Evolutionary conservation across 169 alveolate species (phyloP).

Genomic region (Babesia ovata): DNA sequence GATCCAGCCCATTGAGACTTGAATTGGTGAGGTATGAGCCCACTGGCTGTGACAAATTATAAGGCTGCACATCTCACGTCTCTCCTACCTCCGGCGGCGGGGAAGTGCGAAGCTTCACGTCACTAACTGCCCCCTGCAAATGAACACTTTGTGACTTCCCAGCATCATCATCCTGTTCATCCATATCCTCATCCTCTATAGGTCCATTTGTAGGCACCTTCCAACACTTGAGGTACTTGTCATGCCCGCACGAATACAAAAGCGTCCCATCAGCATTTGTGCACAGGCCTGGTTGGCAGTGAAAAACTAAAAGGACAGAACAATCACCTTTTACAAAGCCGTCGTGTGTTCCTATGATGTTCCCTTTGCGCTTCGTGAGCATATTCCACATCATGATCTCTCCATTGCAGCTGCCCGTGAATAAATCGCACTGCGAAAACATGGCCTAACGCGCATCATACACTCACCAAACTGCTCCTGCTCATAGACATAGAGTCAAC

Average conservation of each 20-base stretch:
- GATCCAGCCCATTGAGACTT: constrained; percentile 87
- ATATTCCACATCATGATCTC: constrained; percentile 94
- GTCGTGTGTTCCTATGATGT: constrained; percentile 89
- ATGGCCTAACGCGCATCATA: constrained; percentile 13
- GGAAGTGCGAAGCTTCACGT: background rate
- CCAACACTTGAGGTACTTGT: constrained; percentile 85
- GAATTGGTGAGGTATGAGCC: constrained; percentile 32
- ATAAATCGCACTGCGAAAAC: constrained; percentile 75
- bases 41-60: constrained; percentile 24
- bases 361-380: constrained; percentile 82
- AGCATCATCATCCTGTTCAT: background rate
- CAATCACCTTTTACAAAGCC: constrained; percentile 89
- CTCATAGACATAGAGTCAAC: constrained; percentile 89
- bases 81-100: constrained; percentile 12
- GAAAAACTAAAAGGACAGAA: background rate
- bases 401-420: constrained; percentile 96
- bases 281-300: constrained; percentile 75
- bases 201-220: constrained; percentile 55
- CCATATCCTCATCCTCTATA: constrained; percentile 63
- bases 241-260: constrained; percentile 91
- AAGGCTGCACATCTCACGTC: background rate
- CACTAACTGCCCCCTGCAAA: constrained; percentile 6
- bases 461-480: constrained; percentile 54
- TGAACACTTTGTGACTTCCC: background rate
- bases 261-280: constrained; percentile 75